phyloP scores from a whole-genome alignment of 306 rosid genomes.

The barrel medic (Medicago truncatula) region MtrunA17r5.0-ANR NC_053043.1:49115501-49116000 shows the following conservation, averaged over 20 bases:
- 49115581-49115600: slow-evolving; percentile 90
- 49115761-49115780: slow-evolving; percentile 88
- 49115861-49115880: slow-evolving; percentile 14
- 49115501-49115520: slow-evolving; percentile 95
- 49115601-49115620: slow-evolving; percentile 35
- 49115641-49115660: slow-evolving; percentile 35
- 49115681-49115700: slow-evolving; percentile 99
- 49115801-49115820: background rate
- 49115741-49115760: slow-evolving; percentile 99
- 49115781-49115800: slow-evolving; percentile 9
- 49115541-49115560: slow-evolving; percentile 88
- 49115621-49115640: slow-evolving; percentile 17
- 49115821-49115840: background rate
- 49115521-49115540: slow-evolving; percentile 92
- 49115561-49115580: slow-evolving; percentile 92
- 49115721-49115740: slow-evolving; percentile 95
- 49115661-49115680: slow-evolving; percentile 82
- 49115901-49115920: slow-evolving; percentile 16
- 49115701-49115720: slow-evolving; percentile 96
- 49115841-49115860: slow-evolving; percentile 13
- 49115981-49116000: slow-evolving; percentile 83
- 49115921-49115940: slow-evolving; percentile 61
- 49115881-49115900: slow-evolving; percentile 14
- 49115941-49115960: slow-evolving; percentile 98
- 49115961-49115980: slow-evolving; percentile 92